Conservation (phyloP, 169 alveolate species). For the Sarcocystis neurona region DNA sequence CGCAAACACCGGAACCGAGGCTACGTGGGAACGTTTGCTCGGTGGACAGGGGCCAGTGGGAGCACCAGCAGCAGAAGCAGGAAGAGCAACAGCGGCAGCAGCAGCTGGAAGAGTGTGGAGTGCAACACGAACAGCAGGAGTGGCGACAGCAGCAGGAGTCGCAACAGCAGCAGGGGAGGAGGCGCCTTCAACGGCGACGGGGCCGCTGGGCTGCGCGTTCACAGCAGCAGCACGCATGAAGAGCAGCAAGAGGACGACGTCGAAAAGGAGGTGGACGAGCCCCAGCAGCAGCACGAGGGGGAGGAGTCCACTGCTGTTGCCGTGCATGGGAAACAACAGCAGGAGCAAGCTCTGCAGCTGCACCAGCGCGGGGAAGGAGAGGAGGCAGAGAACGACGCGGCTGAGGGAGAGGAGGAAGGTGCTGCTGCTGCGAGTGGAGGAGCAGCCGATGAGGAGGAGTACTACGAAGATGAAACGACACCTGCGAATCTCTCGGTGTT, state of each 20-base stretch:
- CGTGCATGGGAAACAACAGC: background rate
- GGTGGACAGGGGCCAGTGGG: too few species aligned
- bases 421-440: background rate
- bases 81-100: too few species aligned
- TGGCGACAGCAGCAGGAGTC: too few species aligned
- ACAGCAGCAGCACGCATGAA: too few species aligned
- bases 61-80: too few species aligned
- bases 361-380: background rate
- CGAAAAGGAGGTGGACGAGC: background rate
- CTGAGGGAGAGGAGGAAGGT: background rate
- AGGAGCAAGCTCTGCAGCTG: background rate
- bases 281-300: background rate
- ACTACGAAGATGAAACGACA: background rate
- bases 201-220: too few species aligned
- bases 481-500: background rate
- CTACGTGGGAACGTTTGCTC: too few species aligned
- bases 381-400: background rate
- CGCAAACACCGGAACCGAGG: too few species aligned
- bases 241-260: background rate
- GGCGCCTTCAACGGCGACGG: too few species aligned
- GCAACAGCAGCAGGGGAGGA: too few species aligned
- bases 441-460: background rate
- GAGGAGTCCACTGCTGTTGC: background rate
- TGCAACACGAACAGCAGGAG: too few species aligned
- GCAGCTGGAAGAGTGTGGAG: too few species aligned